Evolutionary conservation across 805 yeast genomes (phyloP), one percentile per base, ranked within the genome.

Genomic region (Candida oleophila): DNA sequence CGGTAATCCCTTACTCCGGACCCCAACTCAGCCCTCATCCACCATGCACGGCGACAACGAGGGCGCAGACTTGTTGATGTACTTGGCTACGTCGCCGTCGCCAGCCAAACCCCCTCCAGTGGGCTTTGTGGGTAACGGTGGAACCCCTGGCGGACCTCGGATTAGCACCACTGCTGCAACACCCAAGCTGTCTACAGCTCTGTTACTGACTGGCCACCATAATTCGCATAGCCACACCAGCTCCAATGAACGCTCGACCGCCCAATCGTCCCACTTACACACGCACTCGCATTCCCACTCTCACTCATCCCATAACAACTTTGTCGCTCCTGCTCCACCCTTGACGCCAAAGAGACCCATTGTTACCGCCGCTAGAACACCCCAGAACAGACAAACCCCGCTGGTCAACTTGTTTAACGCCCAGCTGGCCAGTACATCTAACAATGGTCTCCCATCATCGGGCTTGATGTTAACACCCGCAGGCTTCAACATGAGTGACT

Each of bases 21-120:
- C 76, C 0, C 76, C 77, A 3, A 69, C 74, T 2, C 73, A 68
- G 49, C 40, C 38, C 40, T 35, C 22, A 43, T 55, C 18, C 52
- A 22, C 5, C 39, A 4, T 18, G 12, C 22, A 20, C 22, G 39
- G 21, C 22, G 75, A 73, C 51, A 66, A 66, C 30, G 94, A 87
- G 64, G 96, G 95, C 12, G 96, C 95, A 1, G 92, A 85, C 61
- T 67, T 89, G 50, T 74, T 89, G 50, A 78, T 89, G 80, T 89
- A 80, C 63, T 70, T 89, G 54, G 95, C 96, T 2, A 85, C 91
- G 4, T 86, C 94, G 7, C 96, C 96, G 1, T 80, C 87, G 0
- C 87, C 87, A 1, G 80, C 81, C 45, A 70, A 70, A 46, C 70
- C 73, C 8, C 40, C 44, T 11, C 43, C 49, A 11, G 16, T 34